Evolutionary conservation across 202 grass and related monocot species (phyloP).

Genomic region (Brachypodium distachyon): DNA sequence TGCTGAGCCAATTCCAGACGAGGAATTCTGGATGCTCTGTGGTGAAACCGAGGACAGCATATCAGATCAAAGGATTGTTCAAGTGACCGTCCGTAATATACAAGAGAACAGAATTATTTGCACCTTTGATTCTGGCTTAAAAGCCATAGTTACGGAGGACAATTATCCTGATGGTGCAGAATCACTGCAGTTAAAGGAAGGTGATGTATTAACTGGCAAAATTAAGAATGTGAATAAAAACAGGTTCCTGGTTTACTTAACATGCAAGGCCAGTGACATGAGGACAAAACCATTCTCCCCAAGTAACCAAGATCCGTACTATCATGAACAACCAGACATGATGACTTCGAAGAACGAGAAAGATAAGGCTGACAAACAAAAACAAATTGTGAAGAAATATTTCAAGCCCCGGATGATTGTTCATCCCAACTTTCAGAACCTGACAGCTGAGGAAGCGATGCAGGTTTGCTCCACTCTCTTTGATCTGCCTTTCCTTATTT

Average conservation of each 20-base stretch:
- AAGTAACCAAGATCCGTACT: constrained; percentile 65
- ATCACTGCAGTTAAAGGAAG: constrained; percentile 45
- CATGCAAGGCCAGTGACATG: constrained; percentile 67
- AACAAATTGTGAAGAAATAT: constrained; percentile 79
- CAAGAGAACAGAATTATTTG: constrained; percentile 77
- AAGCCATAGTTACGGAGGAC: constrained; percentile 63
- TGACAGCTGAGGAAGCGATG: constrained; percentile 86
- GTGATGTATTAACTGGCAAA: constrained; percentile 75
- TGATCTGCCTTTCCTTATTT: not conserved
- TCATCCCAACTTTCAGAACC: constrained; percentile 87
- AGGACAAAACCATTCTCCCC: constrained; percentile 39
- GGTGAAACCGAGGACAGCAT: constrained; percentile 88
- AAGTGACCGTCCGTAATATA: constrained; percentile 66
- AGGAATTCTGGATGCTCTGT: constrained; percentile 89
- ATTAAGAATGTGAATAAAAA: constrained; percentile 80
- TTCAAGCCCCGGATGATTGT: constrained; percentile 91
- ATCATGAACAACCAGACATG: constrained; percentile 58
- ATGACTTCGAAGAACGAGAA: constrained; percentile 25
- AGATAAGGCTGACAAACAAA: constrained; percentile 68
- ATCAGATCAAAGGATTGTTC: constrained; percentile 89
- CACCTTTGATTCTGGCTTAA: constrained; percentile 87
- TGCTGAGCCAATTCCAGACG: constrained; percentile 60
- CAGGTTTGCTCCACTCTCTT: constrained; percentile 40
- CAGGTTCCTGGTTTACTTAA: constrained; percentile 69
- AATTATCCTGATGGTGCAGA: constrained; percentile 67